phyloP scores from a whole-genome alignment of 2,329 filamentous ascomycete species.

The Talaromyces sp. region DNA sequence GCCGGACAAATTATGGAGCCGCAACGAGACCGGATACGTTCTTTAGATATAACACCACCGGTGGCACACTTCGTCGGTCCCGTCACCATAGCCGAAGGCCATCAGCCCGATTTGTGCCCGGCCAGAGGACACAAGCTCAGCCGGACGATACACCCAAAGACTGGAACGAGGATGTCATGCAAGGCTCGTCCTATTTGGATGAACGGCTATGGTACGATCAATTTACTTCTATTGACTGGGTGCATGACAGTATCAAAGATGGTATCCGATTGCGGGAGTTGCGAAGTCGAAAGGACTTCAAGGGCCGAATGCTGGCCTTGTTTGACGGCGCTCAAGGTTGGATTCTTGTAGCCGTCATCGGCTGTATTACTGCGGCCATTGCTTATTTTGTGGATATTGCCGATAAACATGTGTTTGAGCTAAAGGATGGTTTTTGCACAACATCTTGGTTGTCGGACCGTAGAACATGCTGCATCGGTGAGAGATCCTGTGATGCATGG shows the following conservation, averaged over 20 bases:
- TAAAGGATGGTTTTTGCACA: conserved; percentile 84
- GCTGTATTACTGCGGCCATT: conserved; percentile 75
- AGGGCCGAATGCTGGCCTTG: conserved; percentile 70
- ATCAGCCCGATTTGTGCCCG: conserved; percentile 48
- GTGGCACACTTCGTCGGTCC: conserved; percentile 37
- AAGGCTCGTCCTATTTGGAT: conserved; percentile 65
- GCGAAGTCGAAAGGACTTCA: conserved; percentile 75
- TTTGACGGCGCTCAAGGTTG: conserved; percentile 91
- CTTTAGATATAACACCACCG: conserved; percentile 33
- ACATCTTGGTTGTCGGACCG: conserved; percentile 69
- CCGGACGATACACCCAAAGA: conserved; percentile 46
- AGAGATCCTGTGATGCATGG: conserved; percentile 58
- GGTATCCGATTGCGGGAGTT: conserved; percentile 83
- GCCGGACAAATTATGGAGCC: conserved; percentile 32
- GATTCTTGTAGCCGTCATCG: conserved; percentile 87
- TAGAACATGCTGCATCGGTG: conserved; percentile 60
- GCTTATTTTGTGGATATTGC: conserved; percentile 88
- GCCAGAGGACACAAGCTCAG: conserved; percentile 47
- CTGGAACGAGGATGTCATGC: conserved; percentile 34
- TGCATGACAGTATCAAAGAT: conserved; percentile 94
- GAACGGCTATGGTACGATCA: conserved; percentile 98
- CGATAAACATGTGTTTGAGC: conserved; percentile 81
- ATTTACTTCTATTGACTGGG: conserved; percentile 96
- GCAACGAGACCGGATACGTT: conserved; percentile 31
- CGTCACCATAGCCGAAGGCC: conserved; percentile 49